These are phyloP conservation scores for Xylariaceae sp. DNA, from an alignment of 2,329 filamentous ascomycete genomes.

Conservation along the genomic window DNA sequence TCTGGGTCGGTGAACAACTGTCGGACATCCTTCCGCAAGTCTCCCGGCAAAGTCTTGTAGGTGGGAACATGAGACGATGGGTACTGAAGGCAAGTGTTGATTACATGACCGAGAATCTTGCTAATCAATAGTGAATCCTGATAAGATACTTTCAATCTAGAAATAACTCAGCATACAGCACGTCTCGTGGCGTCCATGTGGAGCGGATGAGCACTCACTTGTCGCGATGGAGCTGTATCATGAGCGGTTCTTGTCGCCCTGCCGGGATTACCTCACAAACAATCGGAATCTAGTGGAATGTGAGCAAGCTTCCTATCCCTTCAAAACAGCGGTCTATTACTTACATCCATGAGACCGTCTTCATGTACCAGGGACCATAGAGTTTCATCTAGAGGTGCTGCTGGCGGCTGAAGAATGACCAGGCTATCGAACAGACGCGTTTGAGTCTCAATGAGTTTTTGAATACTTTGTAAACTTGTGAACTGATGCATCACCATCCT, in stretches of 20 bases:
- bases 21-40: constrained; percentile 18
- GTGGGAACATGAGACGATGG: constrained; percentile 28
- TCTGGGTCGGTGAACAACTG: constrained; percentile 21
- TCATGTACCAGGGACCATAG: constrained; percentile 56
- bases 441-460: constrained; percentile 42
- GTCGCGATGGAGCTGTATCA: constrained; percentile 59
- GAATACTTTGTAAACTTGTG: constrained; percentile 66
- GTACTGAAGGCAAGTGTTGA: constrained; percentile 27
- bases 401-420: constrained; percentile 67
- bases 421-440: constrained; percentile 70
- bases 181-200: neutral
- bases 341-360: constrained; percentile 61
- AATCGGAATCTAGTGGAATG: constrained; percentile 50
- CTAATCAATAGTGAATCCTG: constrained; percentile 21
- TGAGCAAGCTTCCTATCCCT: constrained; percentile 16
- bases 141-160: constrained; percentile 25
- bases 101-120: constrained; percentile 27
- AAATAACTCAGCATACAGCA: constrained; percentile 13
- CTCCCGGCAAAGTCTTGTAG: constrained; percentile 16
- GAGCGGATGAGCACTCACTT: constrained; percentile 31
- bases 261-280: constrained; percentile 69
- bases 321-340: constrained; percentile 18
- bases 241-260: constrained; percentile 44
- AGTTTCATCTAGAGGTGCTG: constrained; percentile 47
- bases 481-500: constrained; percentile 64